Base-by-base conservation (phyloP, 257 asterid species). In the Nemophila menziesii region DNA sequence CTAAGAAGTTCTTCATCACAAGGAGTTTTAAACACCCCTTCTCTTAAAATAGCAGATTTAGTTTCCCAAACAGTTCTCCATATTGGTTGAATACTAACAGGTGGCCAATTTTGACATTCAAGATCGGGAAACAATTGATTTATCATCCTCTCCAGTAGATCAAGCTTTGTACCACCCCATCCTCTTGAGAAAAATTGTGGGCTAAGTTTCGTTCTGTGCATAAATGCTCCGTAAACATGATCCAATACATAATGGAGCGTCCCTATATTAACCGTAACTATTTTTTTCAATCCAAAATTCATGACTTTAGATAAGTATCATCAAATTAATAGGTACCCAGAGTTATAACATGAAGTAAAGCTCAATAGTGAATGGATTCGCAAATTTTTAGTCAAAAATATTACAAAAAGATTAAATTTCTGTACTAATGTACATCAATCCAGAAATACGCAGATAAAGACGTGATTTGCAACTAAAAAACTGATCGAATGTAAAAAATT, bases 131-230 rank as follows among this genome's bases (percentile, higher is more conserved):
- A 84, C 55, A 85, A 56, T 51, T 76, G 84, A 7, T 70, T 84
- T 24, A 78, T 72, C 86, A 77, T 67, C 44, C 74, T 78, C 57
- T 89, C 96, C 54, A 84, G 33, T 55, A 80, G 92, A 56, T 60
- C 96, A 61, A 89, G 98, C 82, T 81, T 69, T 22, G 69, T 44
- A 8, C 98, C 98, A n/a, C 98, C 98, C 98, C 96, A 89, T 4
- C 95, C 98, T 61, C 80, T 57, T 0, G 92, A 81, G 42, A 84
- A 84, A 55, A 84, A 89, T 12, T 68, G 96, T 3, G 96, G 84
- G 72, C 77, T 81, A 26, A 89, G 42, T 67, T 70, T 81, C 6
- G 94, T 81, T 65, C 96, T 68, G 63, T 89, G 96, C 76, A 89
- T 41, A 72, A 78, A 66, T 59, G 98, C 87, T 45, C 94, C 92